Conservation (phyloP, 2,329 filamentous ascomycete species). For the Aspergillus transmontanensis region DNA sequence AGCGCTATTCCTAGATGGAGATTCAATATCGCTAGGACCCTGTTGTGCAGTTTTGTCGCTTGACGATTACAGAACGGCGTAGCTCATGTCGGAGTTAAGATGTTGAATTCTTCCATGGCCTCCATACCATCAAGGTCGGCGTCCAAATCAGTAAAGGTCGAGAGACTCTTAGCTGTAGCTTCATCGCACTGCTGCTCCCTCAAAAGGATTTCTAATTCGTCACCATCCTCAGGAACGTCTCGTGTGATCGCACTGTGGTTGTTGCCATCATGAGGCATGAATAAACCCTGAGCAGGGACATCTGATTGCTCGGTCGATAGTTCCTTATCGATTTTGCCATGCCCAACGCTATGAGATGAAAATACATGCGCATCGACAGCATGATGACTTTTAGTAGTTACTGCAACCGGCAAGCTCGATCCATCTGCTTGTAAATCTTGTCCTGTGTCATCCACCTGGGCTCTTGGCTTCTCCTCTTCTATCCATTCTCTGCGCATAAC, state of each 20-base stretch:
- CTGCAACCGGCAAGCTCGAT: neutral
- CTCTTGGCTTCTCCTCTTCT: conserved; percentile 60
- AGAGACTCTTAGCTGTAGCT: conserved; percentile 57
- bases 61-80: neutral
- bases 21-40: neutral
- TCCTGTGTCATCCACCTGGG: conserved; percentile 6
- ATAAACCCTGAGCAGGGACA: conserved; percentile 21
- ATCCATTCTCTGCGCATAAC: conserved; percentile 81
- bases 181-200: conserved; percentile 45
- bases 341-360: neutral
- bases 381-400: neutral
- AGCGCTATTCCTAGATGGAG: neutral
- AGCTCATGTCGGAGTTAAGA: conserved; percentile 15
- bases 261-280: conserved; percentile 33
- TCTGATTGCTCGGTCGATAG: neutral
- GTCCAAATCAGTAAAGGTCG: conserved; percentile 54
- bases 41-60: neutral
- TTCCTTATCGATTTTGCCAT: neutral
- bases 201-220: conserved; percentile 57
- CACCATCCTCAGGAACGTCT: conserved; percentile 41
- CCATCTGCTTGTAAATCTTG: neutral
- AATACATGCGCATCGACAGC: neutral
- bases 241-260: conserved; percentile 15
- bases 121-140: conserved; percentile 27
- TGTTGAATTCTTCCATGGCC: conserved; percentile 56